phyloP scores from a whole-genome alignment of 352 stramenopile species.

The Phytophthora boehmeriae region DNA sequence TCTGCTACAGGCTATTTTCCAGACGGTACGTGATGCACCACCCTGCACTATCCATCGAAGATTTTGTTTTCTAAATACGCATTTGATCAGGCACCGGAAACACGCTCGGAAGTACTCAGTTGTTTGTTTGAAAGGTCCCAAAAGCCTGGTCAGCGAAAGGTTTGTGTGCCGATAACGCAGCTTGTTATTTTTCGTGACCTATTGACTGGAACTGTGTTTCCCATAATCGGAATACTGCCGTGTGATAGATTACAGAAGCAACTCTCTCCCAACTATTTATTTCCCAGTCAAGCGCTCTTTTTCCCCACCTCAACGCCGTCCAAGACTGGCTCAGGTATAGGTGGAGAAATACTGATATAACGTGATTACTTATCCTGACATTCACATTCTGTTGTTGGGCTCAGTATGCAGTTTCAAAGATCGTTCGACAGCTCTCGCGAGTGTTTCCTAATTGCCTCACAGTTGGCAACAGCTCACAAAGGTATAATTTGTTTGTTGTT shows the following conservation, averaged over 20 bases:
- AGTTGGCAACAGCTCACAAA: slow-evolving; percentile 48
- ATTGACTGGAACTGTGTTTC: not conserved
- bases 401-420: slow-evolving; percentile 54
- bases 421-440: slow-evolving; percentile 43
- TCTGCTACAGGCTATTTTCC: slow-evolving; percentile 47
- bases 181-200: not conserved
- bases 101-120: slow-evolving; percentile 52
- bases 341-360: not conserved
- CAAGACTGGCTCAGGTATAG: slow-evolving; percentile 73
- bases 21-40: slow-evolving; percentile 26
- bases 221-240: not conserved
- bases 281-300: slow-evolving; percentile 40
- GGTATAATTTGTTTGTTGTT: slow-evolving; percentile 21
- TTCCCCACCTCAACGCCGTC: slow-evolving; percentile 54
- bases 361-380: not conserved
- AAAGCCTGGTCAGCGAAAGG: slow-evolving; percentile 35
- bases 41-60: not conserved
- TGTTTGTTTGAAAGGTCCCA: slow-evolving; percentile 41
- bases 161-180: slow-evolving; percentile 1
- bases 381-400: not conserved
- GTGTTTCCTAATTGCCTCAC: slow-evolving; percentile 55
- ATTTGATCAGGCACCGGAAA: slow-evolving; percentile 49
- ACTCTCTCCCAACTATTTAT: slow-evolving; percentile 54
- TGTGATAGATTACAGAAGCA: slow-evolving; percentile 27
- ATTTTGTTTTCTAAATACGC: not conserved